A percentile compares a stretch with the other conserved stretches of the same genome.
These are phyloP conservation scores for Theileria annulata DNA, from an alignment of 169 alveolate species.

Conservation along the genomic window DNA sequence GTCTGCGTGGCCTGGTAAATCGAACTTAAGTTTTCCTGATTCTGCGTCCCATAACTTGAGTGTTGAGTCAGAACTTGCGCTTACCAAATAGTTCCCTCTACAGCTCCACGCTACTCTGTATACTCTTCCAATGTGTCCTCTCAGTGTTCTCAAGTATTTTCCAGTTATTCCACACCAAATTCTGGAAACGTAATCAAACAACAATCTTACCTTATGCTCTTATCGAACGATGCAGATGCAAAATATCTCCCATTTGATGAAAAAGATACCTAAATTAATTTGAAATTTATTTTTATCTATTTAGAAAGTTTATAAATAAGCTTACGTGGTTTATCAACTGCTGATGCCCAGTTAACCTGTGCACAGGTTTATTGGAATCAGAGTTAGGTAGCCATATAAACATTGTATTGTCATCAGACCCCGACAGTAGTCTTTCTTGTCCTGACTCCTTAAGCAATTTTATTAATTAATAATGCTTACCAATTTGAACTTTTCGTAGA, in stretches of 20 bases:
- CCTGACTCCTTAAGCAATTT: slow-evolving; percentile 62
- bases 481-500: slow-evolving; percentile 51
- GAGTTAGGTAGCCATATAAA: slow-evolving; percentile 90
- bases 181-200: slow-evolving; percentile 22
- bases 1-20: slow-evolving; percentile 98
- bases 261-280: slow-evolving; percentile 70
- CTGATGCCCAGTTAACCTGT: slow-evolving; percentile 96
- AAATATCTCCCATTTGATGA: slow-evolving; percentile 96
- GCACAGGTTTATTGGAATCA: slow-evolving; percentile 71
- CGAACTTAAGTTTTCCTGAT: slow-evolving; percentile 90
- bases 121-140: slow-evolving; percentile 98
- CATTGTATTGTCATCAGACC: slow-evolving; percentile 97
- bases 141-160: slow-evolving; percentile 86
- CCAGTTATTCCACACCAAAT: slow-evolving; percentile 91
- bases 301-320: not conserved
- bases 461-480: slow-evolving; percentile 13
- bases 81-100: slow-evolving; percentile 91
- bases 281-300: not conserved
- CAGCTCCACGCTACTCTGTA: slow-evolving; percentile 97
- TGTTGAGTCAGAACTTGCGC: slow-evolving; percentile 94
- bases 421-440: slow-evolving; percentile 94
- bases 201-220: slow-evolving; percentile 84
- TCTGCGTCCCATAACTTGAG: slow-evolving; percentile 93
- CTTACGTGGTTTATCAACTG: slow-evolving; percentile 92
- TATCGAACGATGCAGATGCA: slow-evolving; percentile 98